These are phyloP conservation scores for Aaosphaeria pasadenensis DNA, from an alignment of 2,329 filamentous ascomycete species.

Conservation along the genomic window DNA sequence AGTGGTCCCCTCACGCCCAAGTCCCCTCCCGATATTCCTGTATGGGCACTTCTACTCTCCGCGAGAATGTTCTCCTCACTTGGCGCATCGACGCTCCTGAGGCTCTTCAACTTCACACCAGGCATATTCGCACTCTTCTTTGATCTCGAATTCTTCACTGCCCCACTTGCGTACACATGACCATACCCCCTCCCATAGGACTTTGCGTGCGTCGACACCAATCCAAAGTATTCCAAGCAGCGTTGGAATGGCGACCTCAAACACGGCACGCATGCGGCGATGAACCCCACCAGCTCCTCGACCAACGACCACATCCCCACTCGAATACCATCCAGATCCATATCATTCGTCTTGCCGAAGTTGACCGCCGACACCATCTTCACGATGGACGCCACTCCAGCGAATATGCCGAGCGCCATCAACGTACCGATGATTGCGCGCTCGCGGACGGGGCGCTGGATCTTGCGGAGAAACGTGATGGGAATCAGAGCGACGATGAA, in stretches of 20 bases:
- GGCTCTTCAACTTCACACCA: slow-evolving; percentile 6
- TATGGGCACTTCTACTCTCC: no score
- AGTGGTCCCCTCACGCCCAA: no score
- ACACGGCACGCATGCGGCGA: slow-evolving; percentile 15
- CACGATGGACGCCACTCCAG: slow-evolving; percentile 12
- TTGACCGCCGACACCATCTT: slow-evolving; percentile 5
- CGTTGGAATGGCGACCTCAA: slow-evolving; percentile 16
- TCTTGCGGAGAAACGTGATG: slow-evolving; percentile 16
- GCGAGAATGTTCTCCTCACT: slow-evolving; percentile 9
- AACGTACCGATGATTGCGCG: slow-evolving; percentile 14
- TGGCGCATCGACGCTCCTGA: slow-evolving; percentile 6
- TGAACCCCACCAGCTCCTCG: slow-evolving; percentile 15
- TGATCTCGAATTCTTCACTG: neutral
- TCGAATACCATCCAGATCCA: slow-evolving; percentile 4
- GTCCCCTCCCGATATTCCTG: no score
- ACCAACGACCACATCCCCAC: slow-evolving; percentile 14
- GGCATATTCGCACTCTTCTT: neutral
- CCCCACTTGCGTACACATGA: slow-evolving; percentile 6
- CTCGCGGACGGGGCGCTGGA: slow-evolving; percentile 15
- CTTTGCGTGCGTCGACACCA: slow-evolving; percentile 3
- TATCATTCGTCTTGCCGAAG: slow-evolving; percentile 3
- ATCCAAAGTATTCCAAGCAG: slow-evolving; percentile 9
- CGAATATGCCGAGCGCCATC: slow-evolving; percentile 17
- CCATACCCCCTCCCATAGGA: slow-evolving; percentile 6
- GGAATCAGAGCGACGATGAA: slow-evolving; percentile 15